These are phyloP conservation scores for Vanilla planifolia DNA, from an alignment of 106 monocot species.

Conservation along the genomic window DNA sequence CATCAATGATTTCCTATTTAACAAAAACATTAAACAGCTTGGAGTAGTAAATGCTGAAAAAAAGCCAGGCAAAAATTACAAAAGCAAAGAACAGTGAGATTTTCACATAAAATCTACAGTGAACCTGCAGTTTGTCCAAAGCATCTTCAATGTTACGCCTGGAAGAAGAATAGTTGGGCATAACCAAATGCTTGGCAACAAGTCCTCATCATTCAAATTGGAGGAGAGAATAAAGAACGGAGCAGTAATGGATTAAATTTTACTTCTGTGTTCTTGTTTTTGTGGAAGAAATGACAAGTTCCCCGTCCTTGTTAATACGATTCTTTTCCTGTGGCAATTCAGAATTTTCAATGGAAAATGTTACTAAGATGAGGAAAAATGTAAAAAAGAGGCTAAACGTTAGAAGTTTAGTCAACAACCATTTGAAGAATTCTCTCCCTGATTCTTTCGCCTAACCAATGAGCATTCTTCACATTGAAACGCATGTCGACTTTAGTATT, in stretches of 20 bases:
- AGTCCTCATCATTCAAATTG: background rate
- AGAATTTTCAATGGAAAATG: background rate
- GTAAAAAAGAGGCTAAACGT: background rate
- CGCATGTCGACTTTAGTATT: constrained; percentile 99
- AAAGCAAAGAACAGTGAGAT: background rate
- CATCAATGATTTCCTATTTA: constrained; percentile 80
- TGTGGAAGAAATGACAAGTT: constrained; percentile 93
- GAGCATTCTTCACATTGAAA: constrained; percentile 80
- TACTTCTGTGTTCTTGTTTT: constrained; percentile 96
- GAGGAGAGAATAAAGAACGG: constrained; percentile 5
- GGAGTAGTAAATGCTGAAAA: background rate
- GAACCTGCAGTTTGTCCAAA: constrained; percentile 84
- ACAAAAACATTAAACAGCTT: constrained; percentile 4
- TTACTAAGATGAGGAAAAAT: background rate
- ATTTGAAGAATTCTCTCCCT: constrained; percentile 82
- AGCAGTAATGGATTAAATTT: constrained; percentile 11
- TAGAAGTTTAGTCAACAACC: constrained; percentile 32
- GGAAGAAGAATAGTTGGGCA: constrained; percentile 10
- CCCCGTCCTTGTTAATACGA: constrained; percentile 90
- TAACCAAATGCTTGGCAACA: constrained; percentile 1
- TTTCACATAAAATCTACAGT: background rate
- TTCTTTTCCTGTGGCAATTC: constrained; percentile 79
- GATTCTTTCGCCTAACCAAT: constrained; percentile 87
- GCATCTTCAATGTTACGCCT: constrained; percentile 98
- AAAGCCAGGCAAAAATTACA: background rate